Conservation (phyloP, 2,329 filamentous ascomycete genomes). For the Colletotrichum euphorbiae region DNA sequence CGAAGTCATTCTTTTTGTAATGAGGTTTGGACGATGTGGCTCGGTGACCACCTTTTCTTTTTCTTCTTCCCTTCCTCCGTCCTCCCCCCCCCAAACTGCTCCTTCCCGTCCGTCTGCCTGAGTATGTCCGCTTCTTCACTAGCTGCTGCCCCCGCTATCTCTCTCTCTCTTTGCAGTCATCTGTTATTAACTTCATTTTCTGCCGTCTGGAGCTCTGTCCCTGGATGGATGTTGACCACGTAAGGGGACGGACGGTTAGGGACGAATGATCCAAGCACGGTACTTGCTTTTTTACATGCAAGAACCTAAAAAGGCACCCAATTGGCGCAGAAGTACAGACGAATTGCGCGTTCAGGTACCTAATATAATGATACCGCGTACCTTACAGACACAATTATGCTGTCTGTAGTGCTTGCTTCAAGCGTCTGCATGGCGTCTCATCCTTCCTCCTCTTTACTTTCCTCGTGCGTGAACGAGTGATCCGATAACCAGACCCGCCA, state of each 20-base stretch:
- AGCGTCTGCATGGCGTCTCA: conserved; percentile 2
- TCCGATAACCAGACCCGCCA: too few relatives aligned
- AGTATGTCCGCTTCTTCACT: too few relatives aligned
- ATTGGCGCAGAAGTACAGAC: too few relatives aligned
- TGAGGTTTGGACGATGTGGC: background rate
- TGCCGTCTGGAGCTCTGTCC: conserved; percentile 8
- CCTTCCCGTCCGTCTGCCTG: too few relatives aligned
- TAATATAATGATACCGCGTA: background rate
- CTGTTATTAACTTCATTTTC: background rate
- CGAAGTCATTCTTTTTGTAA: background rate
- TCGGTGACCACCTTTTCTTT: too few relatives aligned
- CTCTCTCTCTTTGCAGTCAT: too few relatives aligned
- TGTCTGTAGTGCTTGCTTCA: background rate
- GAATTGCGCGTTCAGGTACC: too few relatives aligned
- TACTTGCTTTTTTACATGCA: too few relatives aligned
- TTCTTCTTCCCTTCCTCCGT: too few relatives aligned
- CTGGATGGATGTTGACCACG: background rate
- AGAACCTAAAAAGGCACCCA: too few relatives aligned
- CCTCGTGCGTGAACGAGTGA: conserved; percentile 5
- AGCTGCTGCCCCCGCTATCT: too few relatives aligned
- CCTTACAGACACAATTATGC: background rate
- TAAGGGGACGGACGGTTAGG: conserved; percentile 18
- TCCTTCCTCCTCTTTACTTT: conserved; percentile 5
- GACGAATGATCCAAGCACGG: background rate
- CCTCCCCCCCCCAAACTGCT: too few relatives aligned